phyloP scores from a whole-genome alignment of 805 yeast species.

The Wickerhamiella siamensis region DNA sequence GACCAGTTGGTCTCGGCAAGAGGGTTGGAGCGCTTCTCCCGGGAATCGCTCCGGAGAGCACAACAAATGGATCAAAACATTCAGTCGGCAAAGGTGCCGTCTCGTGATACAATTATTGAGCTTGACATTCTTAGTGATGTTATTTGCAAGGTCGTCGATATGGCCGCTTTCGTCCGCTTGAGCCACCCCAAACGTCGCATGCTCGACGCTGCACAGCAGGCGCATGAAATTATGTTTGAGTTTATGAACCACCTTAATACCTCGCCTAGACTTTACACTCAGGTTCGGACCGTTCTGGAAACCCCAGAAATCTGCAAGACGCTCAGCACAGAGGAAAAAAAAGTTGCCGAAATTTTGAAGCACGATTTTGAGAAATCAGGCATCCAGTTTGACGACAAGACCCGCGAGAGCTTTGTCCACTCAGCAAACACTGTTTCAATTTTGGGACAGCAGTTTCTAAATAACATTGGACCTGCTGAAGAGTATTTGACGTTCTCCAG shows the following conservation, averaged over 20 bases:
- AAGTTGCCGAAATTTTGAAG: slow-evolving; percentile 66
- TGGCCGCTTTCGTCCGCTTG: slow-evolving; percentile 82
- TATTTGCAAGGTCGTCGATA: slow-evolving; percentile 81
- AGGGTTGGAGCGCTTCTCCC: slow-evolving; percentile 56
- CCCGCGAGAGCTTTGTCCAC: slow-evolving; percentile 51
- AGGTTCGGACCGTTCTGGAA: slow-evolving; percentile 24
- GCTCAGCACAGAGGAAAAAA: slow-evolving; percentile 60
- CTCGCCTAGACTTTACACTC: slow-evolving; percentile 51
- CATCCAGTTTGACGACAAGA: slow-evolving; percentile 52
- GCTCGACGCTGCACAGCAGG: slow-evolving; percentile 67
- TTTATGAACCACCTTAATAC: slow-evolving; percentile 90
- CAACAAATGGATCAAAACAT: slow-evolving; percentile 45
- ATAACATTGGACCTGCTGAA: slow-evolving; percentile 28
- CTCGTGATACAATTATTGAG: slow-evolving; percentile 39
- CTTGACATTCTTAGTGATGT: slow-evolving; percentile 79
- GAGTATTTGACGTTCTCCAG: slow-evolving; percentile 14
- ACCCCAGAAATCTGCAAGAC: background rate
- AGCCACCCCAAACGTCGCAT: slow-evolving; percentile 66
- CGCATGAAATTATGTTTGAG: slow-evolving; percentile 80
- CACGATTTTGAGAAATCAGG: slow-evolving; percentile 88
- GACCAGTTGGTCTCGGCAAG: slow-evolving; percentile 52
- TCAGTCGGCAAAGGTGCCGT: slow-evolving; percentile 30
- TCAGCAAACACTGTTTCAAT: slow-evolving; percentile 69
- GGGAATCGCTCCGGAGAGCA: slow-evolving; percentile 50
- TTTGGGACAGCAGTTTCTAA: slow-evolving; percentile 63